phyloP scores from a whole-genome alignment of 495 filamentous ascomycete genomes.

The Tuber brumale region DNA sequence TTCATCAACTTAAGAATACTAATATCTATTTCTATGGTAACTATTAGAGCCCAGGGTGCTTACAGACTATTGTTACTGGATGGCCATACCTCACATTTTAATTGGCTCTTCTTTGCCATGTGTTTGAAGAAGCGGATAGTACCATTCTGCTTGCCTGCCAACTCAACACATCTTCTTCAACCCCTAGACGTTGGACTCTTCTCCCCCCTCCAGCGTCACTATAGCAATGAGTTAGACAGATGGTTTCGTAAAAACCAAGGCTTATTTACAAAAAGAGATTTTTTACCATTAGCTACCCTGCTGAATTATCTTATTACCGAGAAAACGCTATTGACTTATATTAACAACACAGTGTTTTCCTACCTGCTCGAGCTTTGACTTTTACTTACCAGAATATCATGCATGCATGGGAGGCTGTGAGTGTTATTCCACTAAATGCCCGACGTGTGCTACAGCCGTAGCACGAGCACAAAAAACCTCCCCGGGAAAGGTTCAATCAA shows the following conservation, averaged over 20 bases:
- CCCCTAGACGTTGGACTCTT: background rate
- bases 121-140: background rate
- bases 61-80: background rate
- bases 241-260: background rate
- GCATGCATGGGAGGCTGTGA: background rate
- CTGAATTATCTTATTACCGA: background rate
- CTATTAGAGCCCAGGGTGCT: background rate
- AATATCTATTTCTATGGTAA: background rate
- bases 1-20: background rate
- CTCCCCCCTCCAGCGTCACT: background rate
- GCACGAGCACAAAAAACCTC: background rate
- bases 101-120: background rate
- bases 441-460: background rate
- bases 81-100: background rate
- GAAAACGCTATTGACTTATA: background rate
- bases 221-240: background rate
- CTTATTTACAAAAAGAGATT: background rate
- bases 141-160: background rate
- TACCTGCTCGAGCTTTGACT: background rate
- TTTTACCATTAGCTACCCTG: background rate
- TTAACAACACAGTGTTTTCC: background rate
- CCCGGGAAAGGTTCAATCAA: accelerated
- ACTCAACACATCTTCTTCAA: background rate
- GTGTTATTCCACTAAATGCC: background rate
- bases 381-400: background rate